A percentile compares a stretch with the other conserved stretches of the same genome.
These are phyloP conservation scores for Aspergillus oerlinghausenensis DNA, from an alignment of 2,329 filamentous ascomycete species.

Conservation along the genomic window DNA sequence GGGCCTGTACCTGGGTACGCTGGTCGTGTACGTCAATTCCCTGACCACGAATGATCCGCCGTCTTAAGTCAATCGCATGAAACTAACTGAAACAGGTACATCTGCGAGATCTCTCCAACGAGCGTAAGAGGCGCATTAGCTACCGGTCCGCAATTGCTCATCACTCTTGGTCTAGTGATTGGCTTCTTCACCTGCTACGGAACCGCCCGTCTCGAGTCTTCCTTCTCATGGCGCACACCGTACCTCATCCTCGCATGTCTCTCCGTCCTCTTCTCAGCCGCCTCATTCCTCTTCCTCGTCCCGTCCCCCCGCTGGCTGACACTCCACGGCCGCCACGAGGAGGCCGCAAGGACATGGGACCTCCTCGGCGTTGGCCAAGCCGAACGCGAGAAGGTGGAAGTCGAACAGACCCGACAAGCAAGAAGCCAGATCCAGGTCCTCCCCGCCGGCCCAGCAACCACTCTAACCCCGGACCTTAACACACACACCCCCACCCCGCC, in stretches of 20 bases:
- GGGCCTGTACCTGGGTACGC: constrained; percentile 54
- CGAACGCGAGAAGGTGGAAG: constrained; percentile 48
- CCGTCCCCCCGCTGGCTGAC: constrained; percentile 58
- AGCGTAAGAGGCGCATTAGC: constrained; percentile 48
- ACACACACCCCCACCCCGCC: background rate
- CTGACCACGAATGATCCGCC: too few relatives aligned
- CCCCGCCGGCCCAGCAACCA: background rate
- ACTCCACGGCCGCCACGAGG: constrained; percentile 42
- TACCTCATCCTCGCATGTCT: constrained; percentile 47
- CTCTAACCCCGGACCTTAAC: background rate
- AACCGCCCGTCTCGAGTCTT: constrained; percentile 43
- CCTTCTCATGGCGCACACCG: constrained; percentile 54
- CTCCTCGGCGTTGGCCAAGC: constrained; percentile 41
- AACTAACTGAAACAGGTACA: constrained; percentile 32
- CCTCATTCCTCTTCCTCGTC: constrained; percentile 43
- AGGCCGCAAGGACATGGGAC: constrained; percentile 44
- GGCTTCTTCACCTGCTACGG: constrained; percentile 62
- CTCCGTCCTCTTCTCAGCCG: constrained; percentile 36
- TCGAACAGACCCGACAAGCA: constrained; percentile 23
- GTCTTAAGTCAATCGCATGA: background rate
- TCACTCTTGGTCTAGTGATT: constrained; percentile 46
- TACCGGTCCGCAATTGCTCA: constrained; percentile 51
- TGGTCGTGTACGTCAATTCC: constrained; percentile 41
- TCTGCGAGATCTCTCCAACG: constrained; percentile 57
- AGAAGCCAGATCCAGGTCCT: background rate